Percentiles rank a stretch among this genome's conserved stretches.
These are phyloP conservation scores for Coprinopsis marcescibilis DNA, from an alignment of 768 basidiomycete genomes.

Conservation along the genomic window DNA sequence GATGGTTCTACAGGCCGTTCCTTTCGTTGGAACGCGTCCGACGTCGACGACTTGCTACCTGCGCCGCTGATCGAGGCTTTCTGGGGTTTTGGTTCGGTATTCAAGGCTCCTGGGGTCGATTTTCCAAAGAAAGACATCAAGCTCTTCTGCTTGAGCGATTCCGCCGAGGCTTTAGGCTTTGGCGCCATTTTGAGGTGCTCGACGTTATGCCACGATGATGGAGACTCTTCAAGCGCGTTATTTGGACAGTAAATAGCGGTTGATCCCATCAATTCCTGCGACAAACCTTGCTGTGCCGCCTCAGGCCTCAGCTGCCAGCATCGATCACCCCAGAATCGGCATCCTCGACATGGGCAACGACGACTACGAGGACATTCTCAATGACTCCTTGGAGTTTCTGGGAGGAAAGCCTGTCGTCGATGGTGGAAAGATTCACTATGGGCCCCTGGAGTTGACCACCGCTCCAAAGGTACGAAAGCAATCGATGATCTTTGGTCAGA, in stretches of 20 bases:
- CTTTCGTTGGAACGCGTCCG: conserved; percentile 28
- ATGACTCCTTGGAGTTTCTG: conserved; percentile 47
- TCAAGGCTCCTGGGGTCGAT: conserved; percentile 18
- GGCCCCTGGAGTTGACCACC: conserved; percentile 46
- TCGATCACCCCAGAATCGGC: neutral
- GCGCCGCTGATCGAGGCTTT: conserved; percentile 17
- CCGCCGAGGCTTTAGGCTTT: conserved; percentile 35
- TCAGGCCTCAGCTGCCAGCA: neutral
- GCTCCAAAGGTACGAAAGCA: conserved; percentile 49
- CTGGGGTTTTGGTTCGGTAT: conserved; percentile 18
- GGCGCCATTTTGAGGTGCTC: conserved; percentile 39
- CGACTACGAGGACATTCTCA: conserved; percentile 45
- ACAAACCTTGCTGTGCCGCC: neutral
- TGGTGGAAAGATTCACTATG: conserved; percentile 43
- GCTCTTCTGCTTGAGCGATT: conserved; percentile 64
- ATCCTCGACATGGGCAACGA: neutral
- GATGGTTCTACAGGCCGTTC: conserved; percentile 15
- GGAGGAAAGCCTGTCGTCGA: conserved; percentile 39
- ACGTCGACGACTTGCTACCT: conserved; percentile 11
- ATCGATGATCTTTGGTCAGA: conserved; percentile 6
- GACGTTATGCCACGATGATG: neutral
- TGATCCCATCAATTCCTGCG: conserved; percentile 1
- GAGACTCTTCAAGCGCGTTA: conserved; percentile 6
- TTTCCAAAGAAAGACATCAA: conserved; percentile 64
- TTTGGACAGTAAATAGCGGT: too few species aligned